Evolutionary conservation across 495 filamentous ascomycete species (phyloP), one percentile per base, ranked within the genome.

Genomic region (Daldinia caldariorum): DNA sequence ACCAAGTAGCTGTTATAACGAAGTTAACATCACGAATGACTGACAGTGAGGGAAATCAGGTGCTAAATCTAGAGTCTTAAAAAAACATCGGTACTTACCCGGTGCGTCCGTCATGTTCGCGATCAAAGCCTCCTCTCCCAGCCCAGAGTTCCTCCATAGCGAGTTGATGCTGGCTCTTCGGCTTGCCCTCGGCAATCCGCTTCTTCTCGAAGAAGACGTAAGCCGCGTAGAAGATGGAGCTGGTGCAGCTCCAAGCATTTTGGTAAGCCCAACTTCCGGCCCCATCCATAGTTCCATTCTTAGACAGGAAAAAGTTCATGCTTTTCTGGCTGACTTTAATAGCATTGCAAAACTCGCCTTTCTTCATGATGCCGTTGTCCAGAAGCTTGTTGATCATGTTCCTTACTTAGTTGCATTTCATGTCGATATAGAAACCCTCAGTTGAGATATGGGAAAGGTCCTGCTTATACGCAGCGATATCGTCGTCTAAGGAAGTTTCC

Each of bases 121-220:
- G 68, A 47, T 74, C 64, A 26, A 76, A 61, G 4, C 77, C 77
- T 1, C 62, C 66, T 0, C 55, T 13, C 4, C 1, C 3, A 10
- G 57, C 50, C 66, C 66, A 63, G 0, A 59, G 31, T 58, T 76
- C 26, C 75, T 89, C 87, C 84, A 87, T 89, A 1, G 81, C 80
- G 63, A 79, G 37, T 13, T 87, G 73, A 58, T 82, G 78, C 60
- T 82, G 79, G 12, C 72, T 83, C 82, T 89, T 89, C n/a, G 82
- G 77, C 78, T 86, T 88, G 13, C 81, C 80, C 70, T 87, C 82
- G 55, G 80, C 79, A 43, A 89, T 76, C 16, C 87, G 75, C 65
- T 87, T 64, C 80, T 90, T 91, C 78, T 90, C 87, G 57, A 89
- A 89, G 47, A 77, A 87, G 22, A 83, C 79, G 72, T 89, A 89